Percentiles rank a stretch among this genome's conserved stretches.
phyloP scores from a whole-genome alignment of 2,329 filamentous ascomycete species.

The Chalara sp. region DNA sequence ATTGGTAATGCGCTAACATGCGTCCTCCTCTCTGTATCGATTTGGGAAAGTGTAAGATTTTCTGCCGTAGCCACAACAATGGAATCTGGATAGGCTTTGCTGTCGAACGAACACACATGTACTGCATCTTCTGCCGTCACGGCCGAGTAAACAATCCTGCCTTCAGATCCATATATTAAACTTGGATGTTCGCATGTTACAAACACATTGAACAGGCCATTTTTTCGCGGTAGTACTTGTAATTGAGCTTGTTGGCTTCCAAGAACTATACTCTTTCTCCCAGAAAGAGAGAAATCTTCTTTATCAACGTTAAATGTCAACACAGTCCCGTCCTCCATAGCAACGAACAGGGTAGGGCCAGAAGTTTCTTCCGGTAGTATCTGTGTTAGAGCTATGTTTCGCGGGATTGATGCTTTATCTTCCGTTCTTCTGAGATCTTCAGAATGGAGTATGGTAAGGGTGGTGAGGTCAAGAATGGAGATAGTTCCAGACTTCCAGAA shows the following conservation, averaged over 20 bases:
- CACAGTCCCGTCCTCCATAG: constrained; percentile 88
- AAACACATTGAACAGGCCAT: constrained; percentile 73
- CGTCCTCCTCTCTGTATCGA: constrained; percentile 80
- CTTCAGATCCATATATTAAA: constrained; percentile 84
- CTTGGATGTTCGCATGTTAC: constrained; percentile 92
- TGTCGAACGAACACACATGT: constrained; percentile 75
- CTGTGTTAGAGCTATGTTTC: constrained; percentile 73
- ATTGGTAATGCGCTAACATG: constrained; percentile 78
- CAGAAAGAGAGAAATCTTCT: constrained; percentile 54
- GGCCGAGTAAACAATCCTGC: constrained; percentile 84
- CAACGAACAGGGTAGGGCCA: constrained; percentile 74
- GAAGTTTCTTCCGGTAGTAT: constrained; percentile 55
- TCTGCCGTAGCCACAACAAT: constrained; percentile 73
- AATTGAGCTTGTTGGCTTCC: constrained; percentile 81
- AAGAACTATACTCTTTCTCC: constrained; percentile 74
- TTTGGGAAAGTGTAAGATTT: constrained; percentile 70
- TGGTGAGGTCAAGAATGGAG: constrained; percentile 63
- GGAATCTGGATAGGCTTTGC: constrained; percentile 71
- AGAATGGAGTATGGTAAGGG: constrained; percentile 58
- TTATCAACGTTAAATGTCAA: constrained; percentile 71
- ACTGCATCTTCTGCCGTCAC: constrained; percentile 84
- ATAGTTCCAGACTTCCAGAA: constrained; percentile 83
- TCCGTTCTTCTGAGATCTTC: constrained; percentile 50
- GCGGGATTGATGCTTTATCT: constrained; percentile 71
- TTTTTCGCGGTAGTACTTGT: constrained; percentile 64